A percentile compares a stretch with the other conserved stretches of the same genome.
Evolutionary conservation across 179 eudicot genomes (phyloP).

Genomic region (Drosera spatulata): DNA sequence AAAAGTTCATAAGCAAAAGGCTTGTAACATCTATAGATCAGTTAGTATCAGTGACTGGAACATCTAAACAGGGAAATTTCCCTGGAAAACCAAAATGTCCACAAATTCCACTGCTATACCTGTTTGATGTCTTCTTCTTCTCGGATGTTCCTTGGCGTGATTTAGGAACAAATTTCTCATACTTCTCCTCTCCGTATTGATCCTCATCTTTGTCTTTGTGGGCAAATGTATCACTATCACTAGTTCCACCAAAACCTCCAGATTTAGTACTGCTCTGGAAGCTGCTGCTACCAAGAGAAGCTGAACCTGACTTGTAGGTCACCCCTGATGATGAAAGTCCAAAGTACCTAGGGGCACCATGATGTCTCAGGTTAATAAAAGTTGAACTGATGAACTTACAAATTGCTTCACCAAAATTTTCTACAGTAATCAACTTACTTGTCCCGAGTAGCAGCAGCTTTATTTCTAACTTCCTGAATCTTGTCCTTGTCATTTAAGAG

Average conservation of each 20-base stretch:
- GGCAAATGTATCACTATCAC: conserved; percentile 43
- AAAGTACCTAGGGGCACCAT: conserved; percentile 46
- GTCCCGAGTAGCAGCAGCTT: conserved; percentile 88
- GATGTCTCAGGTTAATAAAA: neutral
- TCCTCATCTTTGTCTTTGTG: conserved; percentile 38
- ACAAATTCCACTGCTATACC: conserved; percentile 23
- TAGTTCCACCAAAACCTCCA: conserved; percentile 61
- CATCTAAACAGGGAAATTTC: neutral
- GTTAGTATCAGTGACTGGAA: neutral
- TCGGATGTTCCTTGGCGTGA: conserved; percentile 33
- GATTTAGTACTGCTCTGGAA: conserved; percentile 38
- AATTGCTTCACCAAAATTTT: neutral
- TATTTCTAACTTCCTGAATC: conserved; percentile 84
- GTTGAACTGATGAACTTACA: too few relatives aligned
- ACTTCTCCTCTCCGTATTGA: conserved; percentile 47
- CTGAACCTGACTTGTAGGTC: conserved; percentile 64
- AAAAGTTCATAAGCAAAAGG: too few relatives aligned
- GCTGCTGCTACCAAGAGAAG: conserved; percentile 49
- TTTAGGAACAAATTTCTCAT: conserved; percentile 48
- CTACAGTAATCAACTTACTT: conserved; percentile 48
- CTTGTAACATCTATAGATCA: too few relatives aligned
- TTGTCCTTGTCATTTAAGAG: conserved; percentile 89
- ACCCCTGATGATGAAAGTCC: conserved; percentile 91
- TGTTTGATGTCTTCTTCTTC: conserved; percentile 34
- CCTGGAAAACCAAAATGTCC: neutral